A percentile compares a stretch with the other conserved stretches of the same genome.
Conservation (phyloP, 805 yeast species). For the Schwanniomyces vanrijiae region DNA sequence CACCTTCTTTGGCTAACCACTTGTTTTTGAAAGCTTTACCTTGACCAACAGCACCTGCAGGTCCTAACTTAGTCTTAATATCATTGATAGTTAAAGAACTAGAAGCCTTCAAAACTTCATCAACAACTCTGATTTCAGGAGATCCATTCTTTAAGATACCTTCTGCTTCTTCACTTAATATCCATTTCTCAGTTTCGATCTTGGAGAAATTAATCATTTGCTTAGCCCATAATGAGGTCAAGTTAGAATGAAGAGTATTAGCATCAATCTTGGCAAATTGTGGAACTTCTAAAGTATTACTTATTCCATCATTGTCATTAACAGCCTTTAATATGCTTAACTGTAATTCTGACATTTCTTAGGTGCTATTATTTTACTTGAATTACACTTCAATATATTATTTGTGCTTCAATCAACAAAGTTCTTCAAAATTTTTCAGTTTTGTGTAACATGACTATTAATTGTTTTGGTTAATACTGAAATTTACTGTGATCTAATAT, state of each 20-base stretch:
- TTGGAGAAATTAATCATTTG: slow-evolving; percentile 74
- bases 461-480: neutral
- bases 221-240: slow-evolving; percentile 82
- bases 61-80: slow-evolving; percentile 68
- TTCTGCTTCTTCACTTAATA: slow-evolving; percentile 76
- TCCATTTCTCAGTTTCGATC: slow-evolving; percentile 74
- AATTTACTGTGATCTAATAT: neutral
- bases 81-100: slow-evolving; percentile 84
- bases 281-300: slow-evolving; percentile 59
- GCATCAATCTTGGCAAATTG: slow-evolving; percentile 66
- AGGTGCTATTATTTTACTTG: slow-evolving; percentile 1
- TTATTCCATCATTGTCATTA: slow-evolving; percentile 55
- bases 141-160: slow-evolving; percentile 81
- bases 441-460: slow-evolving; percentile 1
- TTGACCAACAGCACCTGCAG: slow-evolving; percentile 89
- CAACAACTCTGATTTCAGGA: slow-evolving; percentile 80
- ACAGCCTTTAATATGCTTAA: slow-evolving; percentile 62
- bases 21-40: slow-evolving; percentile 97
- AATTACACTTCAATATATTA: neutral
- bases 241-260: slow-evolving; percentile 72
- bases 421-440: neutral
- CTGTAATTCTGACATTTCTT: slow-evolving; percentile 67
- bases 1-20: slow-evolving; percentile 91
- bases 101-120: slow-evolving; percentile 68
- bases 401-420: neutral